Conservation (phyloP, 1,284 basidiomycete genomes). For the Volvariella surrecta region DNA sequence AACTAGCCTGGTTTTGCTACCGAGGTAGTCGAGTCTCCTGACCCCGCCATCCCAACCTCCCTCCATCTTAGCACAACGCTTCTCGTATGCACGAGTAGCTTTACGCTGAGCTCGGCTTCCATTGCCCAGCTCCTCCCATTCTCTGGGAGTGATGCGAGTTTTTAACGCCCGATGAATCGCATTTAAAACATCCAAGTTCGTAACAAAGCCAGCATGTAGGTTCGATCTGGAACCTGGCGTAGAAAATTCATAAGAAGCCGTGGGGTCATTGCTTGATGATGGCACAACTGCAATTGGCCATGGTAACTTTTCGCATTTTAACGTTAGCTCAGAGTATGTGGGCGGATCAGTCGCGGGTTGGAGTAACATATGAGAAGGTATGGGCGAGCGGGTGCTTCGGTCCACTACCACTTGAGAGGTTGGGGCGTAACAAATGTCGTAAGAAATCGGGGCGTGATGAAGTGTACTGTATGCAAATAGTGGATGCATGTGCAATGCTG, state of each 20-base stretch:
- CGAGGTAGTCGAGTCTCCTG: conserved; percentile 56
- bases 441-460: conserved; percentile 50
- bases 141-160: conserved; percentile 47
- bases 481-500: conserved; percentile 51
- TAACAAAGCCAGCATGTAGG: conserved; percentile 22
- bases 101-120: conserved; percentile 21
- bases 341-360: conserved; percentile 60
- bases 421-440: conserved; percentile 51
- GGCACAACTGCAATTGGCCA: conserved; percentile 45
- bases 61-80: conserved; percentile 48
- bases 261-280: conserved; percentile 5
- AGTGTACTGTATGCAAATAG: conserved; percentile 45
- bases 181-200: conserved; percentile 55
- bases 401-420: conserved; percentile 50
- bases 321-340: conserved; percentile 38
- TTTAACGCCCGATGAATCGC: conserved; percentile 50
- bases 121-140: conserved; percentile 52
- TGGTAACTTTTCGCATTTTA: conserved; percentile 50
- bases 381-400: conserved; percentile 40
- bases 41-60: conserved; percentile 64
- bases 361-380: conserved; percentile 47
- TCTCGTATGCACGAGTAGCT: conserved; percentile 54
- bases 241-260: conserved; percentile 16
- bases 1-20: conserved; percentile 48
- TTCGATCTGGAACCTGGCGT: conserved; percentile 10